Base-by-base conservation (phyloP, 2,329 filamentous ascomycete genomes). In the Chaetomium sp. region DNA sequence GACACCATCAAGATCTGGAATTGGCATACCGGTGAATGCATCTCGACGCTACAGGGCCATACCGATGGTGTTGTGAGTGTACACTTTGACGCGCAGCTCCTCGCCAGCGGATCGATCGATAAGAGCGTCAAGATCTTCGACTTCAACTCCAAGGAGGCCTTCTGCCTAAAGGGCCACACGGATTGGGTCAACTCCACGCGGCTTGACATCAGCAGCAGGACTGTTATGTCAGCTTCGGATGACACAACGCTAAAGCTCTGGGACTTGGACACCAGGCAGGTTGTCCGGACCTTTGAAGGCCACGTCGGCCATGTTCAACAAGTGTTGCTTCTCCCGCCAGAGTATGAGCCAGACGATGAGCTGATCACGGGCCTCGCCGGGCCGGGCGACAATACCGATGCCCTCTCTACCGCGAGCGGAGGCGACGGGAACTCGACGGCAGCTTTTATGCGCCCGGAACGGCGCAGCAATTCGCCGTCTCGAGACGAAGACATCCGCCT, bases 161-260 rank as follows among this genome's bases (percentile, higher is more conserved):
- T 90, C 70, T 84, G 87, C 59, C 82, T 99, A 13, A 87, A 89
- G 27, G 94, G 93, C 9, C 95, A 99, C 75, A 87, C 83, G 0
- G 93, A 98, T 75, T 98, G 94, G 91, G 93, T 99, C 72, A 99
- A 99, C 77, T 89, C 91, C n/a, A 94, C 98, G 35, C 90, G 90
- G 70, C 86, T 99, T 45, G 93, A 99, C 75, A 84, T 88, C 0
- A 79, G 85, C 1, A 96, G 92, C 10, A 88, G 92, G 16, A 97
- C 93, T 0, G 84, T 98, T 3, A 90, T 98, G 73, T 97, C 94
- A 0, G 93, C 93, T 1, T 97, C 93, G 0, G 95, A 99, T 74
- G 95, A 99, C 75, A 90, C 92, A 74, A 95, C 91, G 0, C 87
- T 96, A 70, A 92, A 93, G 71, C 82, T 99, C 1, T 97, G 94